Evolutionary conservation across 441 rosid genomes (phyloP).

Genomic region (Omphalea diandra): DNA sequence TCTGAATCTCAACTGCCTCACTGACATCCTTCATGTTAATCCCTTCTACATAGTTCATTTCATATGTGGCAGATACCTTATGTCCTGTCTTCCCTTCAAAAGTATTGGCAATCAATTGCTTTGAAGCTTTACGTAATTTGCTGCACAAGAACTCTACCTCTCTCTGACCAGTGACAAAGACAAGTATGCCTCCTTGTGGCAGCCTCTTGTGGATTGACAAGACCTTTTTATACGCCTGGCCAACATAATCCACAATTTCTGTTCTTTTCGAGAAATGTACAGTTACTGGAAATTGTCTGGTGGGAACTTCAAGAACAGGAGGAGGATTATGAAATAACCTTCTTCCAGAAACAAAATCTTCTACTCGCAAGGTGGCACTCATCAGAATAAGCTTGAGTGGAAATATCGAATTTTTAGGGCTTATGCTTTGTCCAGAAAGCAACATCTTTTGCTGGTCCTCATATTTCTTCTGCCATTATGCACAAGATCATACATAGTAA

Average conservation of each 20-base stretch:
- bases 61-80: slow-evolving; percentile 29
- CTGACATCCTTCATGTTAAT: slow-evolving; percentile 66
- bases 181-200: slow-evolving; percentile 92
- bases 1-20: slow-evolving; percentile 62
- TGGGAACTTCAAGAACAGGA: slow-evolving; percentile 75
- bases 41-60: slow-evolving; percentile 40
- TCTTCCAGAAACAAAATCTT: slow-evolving; percentile 68
- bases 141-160: slow-evolving; percentile 82
- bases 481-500: slow-evolving; percentile 17
- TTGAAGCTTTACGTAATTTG: slow-evolving; percentile 64
- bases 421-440: slow-evolving; percentile 49
- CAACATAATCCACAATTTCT: slow-evolving; percentile 75
- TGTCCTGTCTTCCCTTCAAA: slow-evolving; percentile 30
- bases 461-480: slow-evolving; percentile 44
- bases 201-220: slow-evolving; percentile 82
- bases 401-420: slow-evolving; percentile 49
- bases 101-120: slow-evolving; percentile 36
- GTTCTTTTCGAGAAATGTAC: slow-evolving; percentile 83
- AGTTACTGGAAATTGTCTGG: slow-evolving; percentile 77
- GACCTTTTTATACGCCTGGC: slow-evolving; percentile 85
- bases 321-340: slow-evolving; percentile 64
- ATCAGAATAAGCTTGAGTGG: slow-evolving; percentile 85
- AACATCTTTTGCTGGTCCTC: slow-evolving; percentile 59
- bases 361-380: slow-evolving; percentile 90
- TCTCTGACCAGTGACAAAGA: slow-evolving; percentile 94